Percentiles rank a stretch among this genome's conserved stretches.
Evolutionary conservation across 345 rosid genomes (phyloP).

Genomic region (Populus pruinosa): DNA sequence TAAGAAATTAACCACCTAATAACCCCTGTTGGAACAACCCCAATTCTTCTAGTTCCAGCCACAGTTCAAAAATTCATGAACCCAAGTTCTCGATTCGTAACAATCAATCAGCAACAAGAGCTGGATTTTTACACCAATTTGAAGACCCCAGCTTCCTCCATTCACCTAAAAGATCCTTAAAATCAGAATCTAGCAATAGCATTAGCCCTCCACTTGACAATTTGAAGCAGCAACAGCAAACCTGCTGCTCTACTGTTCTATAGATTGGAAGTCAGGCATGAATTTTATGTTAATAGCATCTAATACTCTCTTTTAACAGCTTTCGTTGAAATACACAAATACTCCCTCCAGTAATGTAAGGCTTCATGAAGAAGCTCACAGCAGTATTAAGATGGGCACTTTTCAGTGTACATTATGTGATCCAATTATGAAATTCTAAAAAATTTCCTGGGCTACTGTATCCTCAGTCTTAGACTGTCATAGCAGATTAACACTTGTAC

Average conservation of each 20-base stretch:
- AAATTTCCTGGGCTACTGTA: neutral
- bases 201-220: neutral
- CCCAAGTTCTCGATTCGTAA: neutral
- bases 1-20: neutral
- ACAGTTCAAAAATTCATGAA: neutral
- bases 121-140: neutral
- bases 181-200: neutral
- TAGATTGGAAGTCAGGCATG: neutral
- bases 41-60: neutral
- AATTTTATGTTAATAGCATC: neutral
- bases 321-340: neutral
- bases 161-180: neutral
- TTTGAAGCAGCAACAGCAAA: neutral
- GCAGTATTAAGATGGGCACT: neutral
- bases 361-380: neutral
- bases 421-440: neutral
- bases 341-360: neutral
- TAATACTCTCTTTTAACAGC: neutral
- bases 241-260: neutral
- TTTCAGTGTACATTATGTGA: neutral
- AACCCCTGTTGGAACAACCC: neutral
- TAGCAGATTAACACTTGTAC: neutral
- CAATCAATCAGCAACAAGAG: neutral
- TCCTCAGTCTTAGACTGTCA: neutral
- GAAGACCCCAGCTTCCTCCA: neutral